phyloP scores from a whole-genome alignment of 2,329 filamentous ascomycete genomes.

The Aspergillus ruber region DNA sequence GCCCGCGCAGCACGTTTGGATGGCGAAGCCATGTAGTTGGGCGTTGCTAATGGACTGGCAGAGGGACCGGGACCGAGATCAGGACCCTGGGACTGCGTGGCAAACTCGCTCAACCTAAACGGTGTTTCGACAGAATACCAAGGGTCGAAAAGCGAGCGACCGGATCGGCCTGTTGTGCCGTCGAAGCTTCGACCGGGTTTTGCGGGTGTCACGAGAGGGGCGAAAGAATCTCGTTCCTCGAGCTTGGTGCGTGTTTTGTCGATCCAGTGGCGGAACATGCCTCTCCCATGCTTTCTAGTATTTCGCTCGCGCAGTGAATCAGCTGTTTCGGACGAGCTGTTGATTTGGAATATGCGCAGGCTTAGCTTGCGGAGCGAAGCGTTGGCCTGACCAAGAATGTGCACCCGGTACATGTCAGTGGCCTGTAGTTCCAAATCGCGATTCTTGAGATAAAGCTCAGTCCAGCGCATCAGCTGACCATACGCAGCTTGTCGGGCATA shows the following conservation, averaged over 20 bases:
- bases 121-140: constrained; percentile 32
- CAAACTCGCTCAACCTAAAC: constrained; percentile 33
- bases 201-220: constrained; percentile 19
- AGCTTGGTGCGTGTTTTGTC: constrained; percentile 35
- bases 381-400: constrained; percentile 42
- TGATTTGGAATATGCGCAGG: constrained; percentile 51
- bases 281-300: constrained; percentile 48
- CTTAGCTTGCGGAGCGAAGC: constrained; percentile 51
- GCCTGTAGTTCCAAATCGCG: constrained; percentile 41
- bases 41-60: constrained; percentile 34
- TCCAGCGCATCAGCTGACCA: constrained; percentile 32
- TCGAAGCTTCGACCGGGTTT: constrained; percentile 16
- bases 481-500: constrained; percentile 34
- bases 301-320: constrained; percentile 48
- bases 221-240: constrained; percentile 24
- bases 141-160: constrained; percentile 26
- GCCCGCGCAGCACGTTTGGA: constrained; percentile 41
- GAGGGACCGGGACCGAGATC: constrained; percentile 13
- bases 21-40: constrained; percentile 40
- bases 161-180: constrained; percentile 13
- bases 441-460: constrained; percentile 25
- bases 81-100: constrained; percentile 18
- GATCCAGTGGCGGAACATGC: constrained; percentile 52
- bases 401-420: constrained; percentile 39
- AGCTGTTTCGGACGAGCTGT: constrained; percentile 46